Conservation (phyloP, 2,329 filamentous ascomycete species). For the Calonectria fujianensis region DNA sequence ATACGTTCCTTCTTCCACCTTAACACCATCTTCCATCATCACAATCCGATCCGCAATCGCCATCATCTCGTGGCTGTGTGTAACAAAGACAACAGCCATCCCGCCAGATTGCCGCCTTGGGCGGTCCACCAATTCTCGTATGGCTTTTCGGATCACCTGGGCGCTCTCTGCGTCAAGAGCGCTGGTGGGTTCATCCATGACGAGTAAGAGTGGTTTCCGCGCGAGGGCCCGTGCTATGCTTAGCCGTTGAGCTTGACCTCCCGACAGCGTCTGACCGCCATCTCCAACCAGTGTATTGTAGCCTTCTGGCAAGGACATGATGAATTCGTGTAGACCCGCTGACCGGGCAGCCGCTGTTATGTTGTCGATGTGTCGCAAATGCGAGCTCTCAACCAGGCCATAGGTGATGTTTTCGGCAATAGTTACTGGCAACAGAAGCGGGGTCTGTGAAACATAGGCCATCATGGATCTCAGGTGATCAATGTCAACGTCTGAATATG, state of each 20-base stretch:
- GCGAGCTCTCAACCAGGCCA: slow-evolving; percentile 76
- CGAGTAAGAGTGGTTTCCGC: slow-evolving; percentile 80
- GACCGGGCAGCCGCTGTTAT: slow-evolving; percentile 72
- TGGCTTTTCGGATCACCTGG: slow-evolving; percentile 76
- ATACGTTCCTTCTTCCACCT: slow-evolving; percentile 82
- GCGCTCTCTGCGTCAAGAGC: slow-evolving; percentile 84
- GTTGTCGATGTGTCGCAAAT: slow-evolving; percentile 66
- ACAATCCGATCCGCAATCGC: slow-evolving; percentile 82
- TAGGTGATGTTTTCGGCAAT: slow-evolving; percentile 90
- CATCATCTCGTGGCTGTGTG: slow-evolving; percentile 92
- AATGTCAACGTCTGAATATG: slow-evolving; percentile 77
- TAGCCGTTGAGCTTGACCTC: slow-evolving; percentile 88
- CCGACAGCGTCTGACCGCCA: slow-evolving; percentile 83
- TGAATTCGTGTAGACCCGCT: slow-evolving; percentile 85
- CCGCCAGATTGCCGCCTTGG: slow-evolving; percentile 53
- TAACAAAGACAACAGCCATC: slow-evolving; percentile 86
- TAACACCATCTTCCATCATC: slow-evolving; percentile 80
- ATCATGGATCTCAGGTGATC: slow-evolving; percentile 76
- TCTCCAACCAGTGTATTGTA: slow-evolving; percentile 83
- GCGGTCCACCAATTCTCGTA: slow-evolving; percentile 70
- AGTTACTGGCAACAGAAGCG: slow-evolving; percentile 85
- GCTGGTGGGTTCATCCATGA: slow-evolving; percentile 92
- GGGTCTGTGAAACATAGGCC: slow-evolving; percentile 81
- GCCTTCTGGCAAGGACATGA: slow-evolving; percentile 77
- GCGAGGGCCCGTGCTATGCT: slow-evolving; percentile 88